Percentiles rank a stretch among this genome's conserved stretches.
Evolutionary conservation across 192 early-diverging fungal genomes (phyloP).

Genomic region (Coemansia sp.): DNA sequence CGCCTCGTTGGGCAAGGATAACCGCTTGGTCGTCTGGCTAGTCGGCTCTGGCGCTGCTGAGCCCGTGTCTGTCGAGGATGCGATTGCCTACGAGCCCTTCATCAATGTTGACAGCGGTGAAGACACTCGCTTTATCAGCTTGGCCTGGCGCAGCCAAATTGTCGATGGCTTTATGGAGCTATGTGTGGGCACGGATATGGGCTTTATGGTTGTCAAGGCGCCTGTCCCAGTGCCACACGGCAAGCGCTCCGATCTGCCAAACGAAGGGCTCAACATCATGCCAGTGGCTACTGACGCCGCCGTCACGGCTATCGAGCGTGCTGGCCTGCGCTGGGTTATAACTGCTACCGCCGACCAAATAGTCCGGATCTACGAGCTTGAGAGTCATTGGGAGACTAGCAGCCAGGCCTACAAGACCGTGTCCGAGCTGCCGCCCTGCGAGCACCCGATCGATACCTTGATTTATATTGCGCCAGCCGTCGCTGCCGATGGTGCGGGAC

Average conservation of each 20-base stretch:
- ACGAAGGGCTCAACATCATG: conserved; percentile 42
- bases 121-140: conserved; percentile 39
- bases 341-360: conserved; percentile 31
- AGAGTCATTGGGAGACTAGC: conserved; percentile 30
- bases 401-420: conserved; percentile 35
- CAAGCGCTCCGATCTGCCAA: conserved; percentile 26
- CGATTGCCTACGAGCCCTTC: conserved; percentile 50
- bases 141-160: conserved; percentile 41
- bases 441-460: conserved; percentile 36
- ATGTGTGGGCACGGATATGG: conserved; percentile 47
- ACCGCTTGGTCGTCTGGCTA: conserved; percentile 51
- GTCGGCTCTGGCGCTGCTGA: conserved; percentile 39
- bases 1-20: conserved; percentile 51
- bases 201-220: conserved; percentile 46
- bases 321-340: conserved; percentile 42
- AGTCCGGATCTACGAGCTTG: conserved; percentile 42
- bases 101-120: conserved; percentile 49
- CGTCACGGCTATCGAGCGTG: conserved; percentile 47
- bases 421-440: conserved; percentile 31
- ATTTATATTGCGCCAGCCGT: conserved; percentile 39
- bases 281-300: conserved; percentile 44
- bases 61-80: conserved; percentile 23
- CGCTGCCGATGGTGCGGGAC: conserved; percentile 37
- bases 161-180: conserved; percentile 40
- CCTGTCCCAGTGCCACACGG: conserved; percentile 33